Conservation (phyloP, 768 basidiomycete species). For the Amanita rimosa region DNA sequence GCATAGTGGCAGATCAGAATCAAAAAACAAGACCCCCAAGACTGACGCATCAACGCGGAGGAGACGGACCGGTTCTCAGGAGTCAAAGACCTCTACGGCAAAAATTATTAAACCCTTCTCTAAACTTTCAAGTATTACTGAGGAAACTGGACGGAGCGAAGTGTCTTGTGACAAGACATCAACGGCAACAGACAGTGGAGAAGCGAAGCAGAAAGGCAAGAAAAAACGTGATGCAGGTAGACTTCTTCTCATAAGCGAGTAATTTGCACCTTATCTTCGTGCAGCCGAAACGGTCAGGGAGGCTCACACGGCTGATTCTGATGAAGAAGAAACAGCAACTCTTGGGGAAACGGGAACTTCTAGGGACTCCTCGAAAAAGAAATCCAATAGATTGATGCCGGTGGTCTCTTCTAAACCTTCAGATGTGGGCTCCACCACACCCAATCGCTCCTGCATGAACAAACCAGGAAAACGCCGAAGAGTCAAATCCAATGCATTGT, state of each 20-base stretch:
- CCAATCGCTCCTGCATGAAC: background rate
- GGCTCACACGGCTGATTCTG: background rate
- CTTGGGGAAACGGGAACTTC: background rate
- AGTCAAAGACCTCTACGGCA: background rate
- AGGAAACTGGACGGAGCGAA: background rate
- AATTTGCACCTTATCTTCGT: background rate
- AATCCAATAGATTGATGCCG: background rate
- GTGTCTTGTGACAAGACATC: background rate
- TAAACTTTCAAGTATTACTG: background rate
- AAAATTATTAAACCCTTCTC: background rate
- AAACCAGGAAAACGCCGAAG: background rate
- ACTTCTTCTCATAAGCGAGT: background rate
- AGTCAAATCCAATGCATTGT: background rate
- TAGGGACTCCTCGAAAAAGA: background rate
- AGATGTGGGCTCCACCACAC: background rate
- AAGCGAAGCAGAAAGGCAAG: background rate
- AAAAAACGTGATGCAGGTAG: background rate
- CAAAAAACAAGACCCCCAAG: background rate
- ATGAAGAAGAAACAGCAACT: background rate
- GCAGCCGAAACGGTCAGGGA: background rate
- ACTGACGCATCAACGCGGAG: constrained; percentile 1
- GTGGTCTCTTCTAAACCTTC: too few relatives aligned
- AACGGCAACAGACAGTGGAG: background rate
- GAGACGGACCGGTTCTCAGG: background rate
- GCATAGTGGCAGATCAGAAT: background rate